phyloP scores from a whole-genome alignment of 2,329 filamentous ascomycete species.

The Fusarium succisae region DNA sequence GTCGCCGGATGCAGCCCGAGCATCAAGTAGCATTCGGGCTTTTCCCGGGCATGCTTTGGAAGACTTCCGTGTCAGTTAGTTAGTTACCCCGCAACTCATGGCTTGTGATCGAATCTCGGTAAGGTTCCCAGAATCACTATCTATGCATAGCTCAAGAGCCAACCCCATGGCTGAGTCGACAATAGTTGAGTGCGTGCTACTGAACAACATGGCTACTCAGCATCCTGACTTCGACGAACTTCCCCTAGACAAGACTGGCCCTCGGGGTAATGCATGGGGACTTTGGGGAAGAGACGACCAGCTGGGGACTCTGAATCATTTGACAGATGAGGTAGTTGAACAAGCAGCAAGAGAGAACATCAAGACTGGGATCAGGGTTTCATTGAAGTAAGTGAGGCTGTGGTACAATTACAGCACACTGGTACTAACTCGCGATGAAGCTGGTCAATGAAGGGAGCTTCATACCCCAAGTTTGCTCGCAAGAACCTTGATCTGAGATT shows the following conservation, averaged over 20 bases:
- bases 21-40: background rate
- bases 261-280: constrained; percentile 12
- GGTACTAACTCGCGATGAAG: background rate
- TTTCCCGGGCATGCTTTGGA: background rate
- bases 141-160: background rate
- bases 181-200: accelerated
- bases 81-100: background rate
- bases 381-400: background rate
- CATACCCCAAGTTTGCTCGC: constrained; percentile 33
- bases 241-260: constrained; percentile 12
- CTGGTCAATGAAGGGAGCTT: constrained; percentile 31
- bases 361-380: background rate
- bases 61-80: background rate
- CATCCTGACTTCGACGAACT: background rate
- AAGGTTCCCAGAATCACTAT: background rate
- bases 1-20: background rate
- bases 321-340: background rate
- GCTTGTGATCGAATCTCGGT: background rate
- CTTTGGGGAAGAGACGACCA: constrained; percentile 9
- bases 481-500: constrained; percentile 23
- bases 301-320: constrained; percentile 4
- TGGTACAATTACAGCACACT: accelerated
- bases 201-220: background rate
- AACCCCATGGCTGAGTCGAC: too few relatives aligned
- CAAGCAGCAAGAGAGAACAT: constrained; percentile 11